Base-by-base conservation (phyloP, 2,329 filamentous ascomycete genomes). In the Aspergillus caelatus region DNA sequence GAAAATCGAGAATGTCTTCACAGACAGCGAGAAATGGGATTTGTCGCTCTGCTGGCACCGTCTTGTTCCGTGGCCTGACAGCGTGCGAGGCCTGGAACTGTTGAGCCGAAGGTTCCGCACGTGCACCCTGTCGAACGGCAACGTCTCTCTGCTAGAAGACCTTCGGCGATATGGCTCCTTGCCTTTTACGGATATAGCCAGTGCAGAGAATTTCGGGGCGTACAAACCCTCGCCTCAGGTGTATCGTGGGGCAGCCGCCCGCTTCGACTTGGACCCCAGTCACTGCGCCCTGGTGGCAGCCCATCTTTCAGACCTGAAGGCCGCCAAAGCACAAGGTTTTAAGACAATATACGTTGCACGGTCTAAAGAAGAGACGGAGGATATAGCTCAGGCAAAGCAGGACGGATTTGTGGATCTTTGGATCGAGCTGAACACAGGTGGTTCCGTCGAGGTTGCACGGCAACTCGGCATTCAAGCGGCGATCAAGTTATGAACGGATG, bases 241-340 rank as follows among this genome's bases (percentile, higher is more conserved):
- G 2, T 95, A 95, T 72, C 81, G 85, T 1, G 91, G 91, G 4
- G 91, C 89, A 0, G 90, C 83, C 2, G 76, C 81, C 62, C 82
- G 80, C 67, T 77, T 94, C 58, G 86, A 84, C 0, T 65, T 88
- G 48, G 69, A 84, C 64, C 85, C 88, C 0, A 74, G 75, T 2
- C 83, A 93, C 71, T 89, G 92, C 62, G 90, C 87, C 23, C 88
- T 95, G 86, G 90, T 95, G 23, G 92, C 92, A 19, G 88, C 91
- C 43, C 91, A 94, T 78, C 78, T 94, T 62, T 75, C 72, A 7
- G 92, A 94, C 76, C 78, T 95, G 60, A 80, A 86, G 64, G 89
- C 85, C 0, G 92, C 92, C 5, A 87, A 87, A 69, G 73, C 71
- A 2, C 84, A 82, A 64, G 92, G 92, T 0, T 79, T 93, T 64